A percentile compares a stretch with the other conserved stretches of the same genome.
These are phyloP conservation scores for Penicillium sp. DNA, from an alignment of 2,329 filamentous ascomycete species.

Conservation along the genomic window DNA sequence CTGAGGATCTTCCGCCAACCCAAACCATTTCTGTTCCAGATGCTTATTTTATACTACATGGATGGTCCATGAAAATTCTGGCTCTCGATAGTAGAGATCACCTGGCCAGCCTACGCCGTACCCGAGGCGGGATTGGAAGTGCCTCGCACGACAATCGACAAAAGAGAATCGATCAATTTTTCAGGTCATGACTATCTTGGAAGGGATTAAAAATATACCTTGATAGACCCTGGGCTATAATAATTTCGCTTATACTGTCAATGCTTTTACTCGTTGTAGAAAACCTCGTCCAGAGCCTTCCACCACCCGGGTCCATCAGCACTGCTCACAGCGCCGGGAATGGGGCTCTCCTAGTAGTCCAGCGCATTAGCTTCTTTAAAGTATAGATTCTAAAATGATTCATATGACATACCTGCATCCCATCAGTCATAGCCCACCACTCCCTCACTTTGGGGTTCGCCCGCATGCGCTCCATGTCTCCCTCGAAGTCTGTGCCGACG, in stretches of 20 bases:
- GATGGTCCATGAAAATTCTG: constrained; percentile 55
- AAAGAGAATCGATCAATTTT: constrained; percentile 73
- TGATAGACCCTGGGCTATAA: background rate
- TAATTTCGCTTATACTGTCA: background rate
- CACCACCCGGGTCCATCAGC: constrained; percentile 38
- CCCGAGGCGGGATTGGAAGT: constrained; percentile 78
- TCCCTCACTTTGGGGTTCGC: constrained; percentile 69
- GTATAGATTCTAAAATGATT: background rate
- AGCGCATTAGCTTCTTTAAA: constrained; percentile 3
- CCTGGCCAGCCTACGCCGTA: constrained; percentile 71
- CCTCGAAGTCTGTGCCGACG: constrained; percentile 67
- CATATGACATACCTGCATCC: constrained; percentile 57
- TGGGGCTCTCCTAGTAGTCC: constrained; percentile 29
- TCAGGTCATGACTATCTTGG: constrained; percentile 36
- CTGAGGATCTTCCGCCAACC: background rate
- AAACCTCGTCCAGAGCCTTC: constrained; percentile 37
- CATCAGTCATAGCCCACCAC: constrained; percentile 81
- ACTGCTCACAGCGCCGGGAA: constrained; percentile 33
- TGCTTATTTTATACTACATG: constrained; percentile 17
- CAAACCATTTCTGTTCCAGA: background rate
- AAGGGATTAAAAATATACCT: background rate
- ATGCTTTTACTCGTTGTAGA: constrained; percentile 27
- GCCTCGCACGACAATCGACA: constrained; percentile 72
- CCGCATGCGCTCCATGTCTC: constrained; percentile 73
- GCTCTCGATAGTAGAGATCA: constrained; percentile 70